Conservation (phyloP, 1,284 basidiomycete species). For the Cutaneotrichosporon cutaneum region DNA sequence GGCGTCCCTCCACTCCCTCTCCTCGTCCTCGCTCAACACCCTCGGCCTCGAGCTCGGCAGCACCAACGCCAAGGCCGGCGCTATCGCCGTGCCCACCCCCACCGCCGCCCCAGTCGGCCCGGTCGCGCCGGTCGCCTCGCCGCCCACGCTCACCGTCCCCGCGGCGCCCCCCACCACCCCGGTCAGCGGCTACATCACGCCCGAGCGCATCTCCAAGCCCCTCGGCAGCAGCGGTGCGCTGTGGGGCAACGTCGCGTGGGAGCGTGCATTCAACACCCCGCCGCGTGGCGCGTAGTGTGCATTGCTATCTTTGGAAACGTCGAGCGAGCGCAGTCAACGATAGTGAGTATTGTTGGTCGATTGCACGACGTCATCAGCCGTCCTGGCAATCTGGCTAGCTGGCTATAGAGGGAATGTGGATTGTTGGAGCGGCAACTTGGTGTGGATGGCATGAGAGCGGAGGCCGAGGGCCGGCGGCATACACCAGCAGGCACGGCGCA, state of each 20-base stretch:
- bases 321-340: too few species aligned
- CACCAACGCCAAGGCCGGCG: too few species aligned
- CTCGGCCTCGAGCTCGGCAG: background rate
- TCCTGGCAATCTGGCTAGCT: too few species aligned
- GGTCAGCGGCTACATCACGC: background rate
- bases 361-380: too few species aligned
- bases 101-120: background rate
- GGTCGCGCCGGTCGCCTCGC: background rate
- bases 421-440: too few species aligned
- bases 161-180: background rate
- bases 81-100: background rate
- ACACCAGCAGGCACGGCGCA: too few species aligned
- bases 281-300: background rate
- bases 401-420: too few species aligned
- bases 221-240: background rate
- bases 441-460: too few species aligned
- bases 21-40: background rate
- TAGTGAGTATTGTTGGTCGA: too few species aligned
- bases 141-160: background rate
- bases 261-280: background rate
- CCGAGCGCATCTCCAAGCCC: constrained; percentile 1
- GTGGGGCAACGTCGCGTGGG: background rate
- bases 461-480: too few species aligned
- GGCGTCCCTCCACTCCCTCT: too few species aligned
- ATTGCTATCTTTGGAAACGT: too few species aligned